Evolutionary conservation across 148 eudicot genomes (phyloP), one percentile per base, ranked within the genome.

Genomic region (Dysphania ambrosioides): DNA sequence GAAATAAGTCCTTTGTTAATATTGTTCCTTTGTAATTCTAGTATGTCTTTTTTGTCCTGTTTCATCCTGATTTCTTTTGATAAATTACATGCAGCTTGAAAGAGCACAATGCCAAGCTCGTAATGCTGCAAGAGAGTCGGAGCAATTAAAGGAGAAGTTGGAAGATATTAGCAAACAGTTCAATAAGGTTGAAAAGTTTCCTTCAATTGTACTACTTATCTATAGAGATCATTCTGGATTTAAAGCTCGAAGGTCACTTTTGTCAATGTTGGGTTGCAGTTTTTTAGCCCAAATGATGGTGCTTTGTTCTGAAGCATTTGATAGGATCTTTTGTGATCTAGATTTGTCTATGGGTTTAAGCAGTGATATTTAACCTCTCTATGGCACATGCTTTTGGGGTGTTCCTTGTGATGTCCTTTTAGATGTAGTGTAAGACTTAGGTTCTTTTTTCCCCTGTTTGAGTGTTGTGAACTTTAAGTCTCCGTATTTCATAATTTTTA

Each of bases 91-190:
- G 63, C 77, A 95, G 99, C 92, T 95, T 81, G 97, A 92, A 83
- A 92, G 55, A 72, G 87, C 86, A 91, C 92, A 90, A 81, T 89
- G 77, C 75, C 87, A 81, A 78, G 96, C 96, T 75, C 77, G 70
- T 36, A 84, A 79, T 87, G 91, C 97, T 41, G 94, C 90, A 81
- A 83, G 82, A 62, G 99, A 92, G 83, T 85, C 88, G 24, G 81
- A 47, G 71, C 68, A 87, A 49, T 80, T 92, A 66, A 83, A 79
- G 79, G 89, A 87, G 81, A 87, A 87, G 82, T 77, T 88, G 78
- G 94, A 89, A 78, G 88, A 83, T 58, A 74, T 87, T 49, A 82
- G 78, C 76, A 79, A 59, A 73, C 85, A 81, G 77, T 84, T 86
- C 68, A 67, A 80, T 61, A 84, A 84, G 97, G 99, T 95, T 74